Base-by-base conservation (phyloP, 2,329 filamentous ascomycete genomes). In the Colletotrichum scovillei region DNA sequence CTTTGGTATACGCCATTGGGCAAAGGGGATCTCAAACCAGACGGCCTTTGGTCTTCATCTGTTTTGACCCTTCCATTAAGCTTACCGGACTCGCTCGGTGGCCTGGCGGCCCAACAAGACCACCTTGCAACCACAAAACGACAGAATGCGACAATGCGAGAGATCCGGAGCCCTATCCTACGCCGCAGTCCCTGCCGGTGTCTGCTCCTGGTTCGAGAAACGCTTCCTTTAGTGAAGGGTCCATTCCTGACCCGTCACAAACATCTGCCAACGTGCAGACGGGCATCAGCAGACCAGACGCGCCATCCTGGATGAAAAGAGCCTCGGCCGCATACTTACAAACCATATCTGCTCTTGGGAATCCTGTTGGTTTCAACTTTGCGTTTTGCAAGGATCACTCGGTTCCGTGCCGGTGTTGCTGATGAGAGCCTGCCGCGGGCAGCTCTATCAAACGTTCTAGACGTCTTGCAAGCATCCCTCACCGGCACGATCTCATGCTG, bases 1-100 rank as follows among this genome's bases (percentile, higher is more conserved):
- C 82, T 5, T 73, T 89, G n/a, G 78, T 88, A 3, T 89, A 88
- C 75, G 79, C 83, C 11, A 82, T 81, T 0, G 84, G 82, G 1
- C 74, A 73, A 5, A 66, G 63, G 1, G 55, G 57, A 11, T 64
- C 74, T 4, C 72, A 76, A 24, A 79, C 77, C 8, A 72, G 76
- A 28, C 77, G 80, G 26, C 81, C 83, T 0, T 73, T 87, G 14
- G 80, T 87, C 0, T 82, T 87, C 56, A 73, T 88, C 2, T 82
- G 81, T 5, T 87, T 85, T 72, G 86, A 87, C 75, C 83, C 86
- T 1, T 76, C 78, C 8, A 80, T 84, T 19, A 78, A 76, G 32
- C 76, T 87, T 26, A 66, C 64, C 5, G 79, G 78, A 0, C 72
- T 78, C 59, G 55, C 67, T 49, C 46, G 62, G 30, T 83, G 79